Evolutionary conservation across 2,329 filamentous ascomycete species (phyloP).

Genomic region (Penicillium fuscoglaucum): DNA sequence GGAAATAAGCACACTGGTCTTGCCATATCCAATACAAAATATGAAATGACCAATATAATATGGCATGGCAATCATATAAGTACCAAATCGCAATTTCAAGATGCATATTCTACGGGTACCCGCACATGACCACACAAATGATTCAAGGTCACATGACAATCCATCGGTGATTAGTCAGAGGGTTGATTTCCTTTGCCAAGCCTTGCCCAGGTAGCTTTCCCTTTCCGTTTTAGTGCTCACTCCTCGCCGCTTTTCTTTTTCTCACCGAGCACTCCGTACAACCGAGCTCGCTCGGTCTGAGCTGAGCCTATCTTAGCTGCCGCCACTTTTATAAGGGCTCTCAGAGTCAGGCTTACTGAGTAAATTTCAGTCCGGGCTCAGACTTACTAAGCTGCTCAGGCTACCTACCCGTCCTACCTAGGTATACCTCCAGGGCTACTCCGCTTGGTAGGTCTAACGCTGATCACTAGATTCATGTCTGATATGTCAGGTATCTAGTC

Average conservation of each 20-base stretch:
- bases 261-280: neutral
- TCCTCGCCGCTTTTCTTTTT: neutral
- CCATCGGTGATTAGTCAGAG: neutral
- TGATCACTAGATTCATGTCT: too few relatives aligned
- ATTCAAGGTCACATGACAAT: neutral
- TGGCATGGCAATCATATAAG: neutral
- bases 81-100: neutral
- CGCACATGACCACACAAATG: neutral
- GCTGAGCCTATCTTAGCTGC: too few relatives aligned
- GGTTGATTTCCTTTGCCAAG: neutral
- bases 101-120: neutral
- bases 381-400: too few relatives aligned
- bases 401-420: too few relatives aligned
- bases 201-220: neutral
- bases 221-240: neutral
- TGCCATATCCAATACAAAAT: too few relatives aligned
- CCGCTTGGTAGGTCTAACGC: too few relatives aligned
- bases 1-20: neutral
- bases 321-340: too few relatives aligned
- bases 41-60: neutral
- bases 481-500: too few relatives aligned
- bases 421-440: too few relatives aligned
- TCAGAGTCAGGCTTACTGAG: too few relatives aligned
- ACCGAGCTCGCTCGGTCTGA: neutral
- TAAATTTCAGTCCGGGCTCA: too few relatives aligned